Evolutionary conservation across 805 yeast genomes (phyloP).

Genomic region (Kurtzmaniella fragi): DNA sequence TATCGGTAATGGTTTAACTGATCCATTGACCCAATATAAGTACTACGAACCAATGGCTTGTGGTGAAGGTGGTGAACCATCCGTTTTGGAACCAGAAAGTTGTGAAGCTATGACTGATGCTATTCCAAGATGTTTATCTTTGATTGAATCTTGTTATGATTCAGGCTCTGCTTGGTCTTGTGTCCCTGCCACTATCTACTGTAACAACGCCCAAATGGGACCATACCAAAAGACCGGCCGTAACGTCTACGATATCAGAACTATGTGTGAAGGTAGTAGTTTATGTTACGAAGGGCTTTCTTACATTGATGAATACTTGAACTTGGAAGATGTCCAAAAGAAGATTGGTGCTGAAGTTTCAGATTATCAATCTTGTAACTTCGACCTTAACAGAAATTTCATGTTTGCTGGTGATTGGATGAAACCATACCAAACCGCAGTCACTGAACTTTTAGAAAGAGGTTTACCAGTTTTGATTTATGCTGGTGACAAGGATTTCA

Average conservation of each 20-base stretch:
- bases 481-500: constrained; percentile 93
- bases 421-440: constrained; percentile 64
- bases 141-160: constrained; percentile 76
- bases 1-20: constrained; percentile 92
- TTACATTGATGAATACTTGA: constrained; percentile 74
- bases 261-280: constrained; percentile 59
- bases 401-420: constrained; percentile 86
- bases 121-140: constrained; percentile 69
- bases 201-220: constrained; percentile 77
- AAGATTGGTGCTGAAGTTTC: constrained; percentile 92
- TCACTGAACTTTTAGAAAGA: constrained; percentile 60
- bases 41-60: constrained; percentile 94
- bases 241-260: constrained; percentile 88
- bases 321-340: constrained; percentile 65
- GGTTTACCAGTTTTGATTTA: constrained; percentile 78
- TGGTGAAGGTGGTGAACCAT: constrained; percentile 77
- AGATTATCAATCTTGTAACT: constrained; percentile 68
- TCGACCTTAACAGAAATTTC: constrained; percentile 74
- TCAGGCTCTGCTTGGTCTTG: constrained; percentile 75
- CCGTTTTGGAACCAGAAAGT: constrained; percentile 64
- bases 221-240: constrained; percentile 82
- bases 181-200: constrained; percentile 86
- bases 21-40: constrained; percentile 71
- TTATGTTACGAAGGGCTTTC: constrained; percentile 79
- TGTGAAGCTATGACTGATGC: constrained; percentile 60